Base-by-base conservation (phyloP, 108 stramenopile species). In the Cylindrotheca closterium region DNA sequence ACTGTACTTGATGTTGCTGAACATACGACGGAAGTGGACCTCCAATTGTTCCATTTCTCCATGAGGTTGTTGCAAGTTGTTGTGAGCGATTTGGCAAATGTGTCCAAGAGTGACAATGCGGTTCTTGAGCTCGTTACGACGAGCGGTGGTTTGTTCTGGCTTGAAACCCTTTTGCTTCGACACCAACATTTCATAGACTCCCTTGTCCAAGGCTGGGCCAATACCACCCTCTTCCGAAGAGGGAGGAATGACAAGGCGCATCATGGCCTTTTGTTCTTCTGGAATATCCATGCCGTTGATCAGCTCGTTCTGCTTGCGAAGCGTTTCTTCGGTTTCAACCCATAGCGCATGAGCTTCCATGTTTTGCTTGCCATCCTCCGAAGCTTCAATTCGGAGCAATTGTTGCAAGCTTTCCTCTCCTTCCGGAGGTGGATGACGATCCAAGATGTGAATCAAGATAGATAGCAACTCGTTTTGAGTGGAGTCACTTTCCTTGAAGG, bases 1-100 rank as follows among this genome's bases (percentile, higher is more conserved):
- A 79, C 89, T 89, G 68, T 92, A 95, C 64, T 89, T 90, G 55
- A 90, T 87, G 75, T 91, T 90, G 66, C 68, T 82, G 77, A 95
- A 95, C 83, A 91, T 73, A 22, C 87, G 83, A 75, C 90, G 86
- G 77, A 91, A 91, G 60, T 85, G 88, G 7, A 89, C 87, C 57
- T 88, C 87, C 30, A 92, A 79, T 26, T 74, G 68, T 48, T 55
- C 70, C 52, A 86, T 91, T 53, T 91, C 88, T 65, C 94, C 89
- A 59, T 92, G 91, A 31, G 94, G 94, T 63, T 95, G 94, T 68
- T 96, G 94, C 19, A 96, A 75, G 77, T 88, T 92, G 66, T 96
- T 96, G 81, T 96, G 91, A 51, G 85, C 85, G 62, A 87, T 84
- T 48, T 80, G 84, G 65, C 89, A 89, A 56, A 93, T 82, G 50